Evolutionary conservation across 352 stramenopile genomes (phyloP).

Genomic region (Pythium insidiosum): DNA sequence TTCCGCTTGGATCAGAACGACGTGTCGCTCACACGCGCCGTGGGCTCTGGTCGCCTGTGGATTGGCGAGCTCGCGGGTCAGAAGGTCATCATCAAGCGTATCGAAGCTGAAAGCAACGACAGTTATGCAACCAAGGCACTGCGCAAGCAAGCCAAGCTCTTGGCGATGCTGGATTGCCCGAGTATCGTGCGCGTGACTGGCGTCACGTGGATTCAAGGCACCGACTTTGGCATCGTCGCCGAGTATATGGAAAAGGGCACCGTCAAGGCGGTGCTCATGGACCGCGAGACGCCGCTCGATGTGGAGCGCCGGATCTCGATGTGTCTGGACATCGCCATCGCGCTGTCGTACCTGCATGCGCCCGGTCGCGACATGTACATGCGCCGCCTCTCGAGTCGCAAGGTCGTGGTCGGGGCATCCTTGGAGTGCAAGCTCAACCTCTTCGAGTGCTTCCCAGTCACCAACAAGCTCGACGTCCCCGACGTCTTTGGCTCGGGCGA

Average conservation of each 20-base stretch:
- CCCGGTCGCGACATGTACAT: conserved; percentile 15
- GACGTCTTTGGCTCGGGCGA: conserved; percentile 14
- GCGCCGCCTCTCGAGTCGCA: conserved; percentile 14
- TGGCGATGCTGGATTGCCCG: conserved; percentile 47
- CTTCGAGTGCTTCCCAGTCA: conserved; percentile 12
- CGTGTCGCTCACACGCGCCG: conserved; percentile 40
- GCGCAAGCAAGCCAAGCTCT: conserved; percentile 38
- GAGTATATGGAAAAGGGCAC: conserved; percentile 77
- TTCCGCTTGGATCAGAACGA: conserved; percentile 46
- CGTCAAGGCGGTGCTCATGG: conserved; percentile 47
- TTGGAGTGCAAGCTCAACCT: conserved; percentile 22
- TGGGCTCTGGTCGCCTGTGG: conserved; percentile 43
- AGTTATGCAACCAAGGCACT: conserved; percentile 48
- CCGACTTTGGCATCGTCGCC: conserved; percentile 66
- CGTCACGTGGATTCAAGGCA: conserved; percentile 63
- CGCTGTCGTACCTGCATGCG: conserved; percentile 54
- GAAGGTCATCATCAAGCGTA: conserved; percentile 66
- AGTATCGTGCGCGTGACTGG: conserved; percentile 61
- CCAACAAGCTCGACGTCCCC: conserved; percentile 3
- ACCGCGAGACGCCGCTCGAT: conserved; percentile 43
- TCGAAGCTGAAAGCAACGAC: conserved; percentile 57
- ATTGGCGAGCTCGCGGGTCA: conserved; percentile 40
- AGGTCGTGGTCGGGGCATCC: conserved; percentile 18
- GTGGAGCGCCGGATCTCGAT: conserved; percentile 50
- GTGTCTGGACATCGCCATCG: conserved; percentile 54